Evolutionary conservation across 495 filamentous ascomycete genomes (phyloP).

Genomic region (Astrocystis sublimbata): DNA sequence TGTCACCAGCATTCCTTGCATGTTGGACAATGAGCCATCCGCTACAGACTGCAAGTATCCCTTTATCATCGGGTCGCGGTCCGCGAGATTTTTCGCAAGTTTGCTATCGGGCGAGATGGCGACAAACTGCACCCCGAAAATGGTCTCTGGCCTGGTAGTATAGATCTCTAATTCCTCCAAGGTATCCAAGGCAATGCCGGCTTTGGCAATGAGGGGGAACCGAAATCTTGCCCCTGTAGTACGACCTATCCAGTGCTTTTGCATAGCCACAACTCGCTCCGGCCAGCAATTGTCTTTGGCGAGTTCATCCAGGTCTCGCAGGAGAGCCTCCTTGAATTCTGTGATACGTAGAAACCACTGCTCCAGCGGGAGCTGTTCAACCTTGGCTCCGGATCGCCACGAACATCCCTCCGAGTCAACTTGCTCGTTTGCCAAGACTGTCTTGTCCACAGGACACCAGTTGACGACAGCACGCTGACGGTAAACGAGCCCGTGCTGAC

Average conservation of each 20-base stretch:
- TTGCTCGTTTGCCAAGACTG: constrained; percentile 89
- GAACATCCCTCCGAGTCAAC: constrained; percentile 81
- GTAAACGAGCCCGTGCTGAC: constrained; percentile 72
- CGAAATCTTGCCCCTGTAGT: constrained; percentile 70
- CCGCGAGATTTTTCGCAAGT: constrained; percentile 62
- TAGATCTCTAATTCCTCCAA: constrained; percentile 63
- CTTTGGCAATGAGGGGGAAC: constrained; percentile 56
- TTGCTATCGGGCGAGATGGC: constrained; percentile 75
- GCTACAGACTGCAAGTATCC: constrained; percentile 66
- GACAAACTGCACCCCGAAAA: constrained; percentile 82
- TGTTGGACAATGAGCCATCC: constrained; percentile 67
- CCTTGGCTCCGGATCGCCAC: constrained; percentile 85
- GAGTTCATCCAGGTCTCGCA: constrained; percentile 70
- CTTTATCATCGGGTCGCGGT: constrained; percentile 59
- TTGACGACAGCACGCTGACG: constrained; percentile 80
- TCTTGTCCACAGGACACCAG: constrained; percentile 87
- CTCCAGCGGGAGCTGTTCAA: constrained; percentile 75
- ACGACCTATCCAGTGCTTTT: constrained; percentile 85
- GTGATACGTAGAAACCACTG: constrained; percentile 93
- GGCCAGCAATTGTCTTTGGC: constrained; percentile 69
- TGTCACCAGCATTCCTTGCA: constrained; percentile 68
- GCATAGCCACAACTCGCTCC: constrained; percentile 77
- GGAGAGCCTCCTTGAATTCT: constrained; percentile 69
- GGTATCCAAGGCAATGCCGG: constrained; percentile 35
- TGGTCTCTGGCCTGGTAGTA: constrained; percentile 80